Evolutionary conservation across 108 stramenopile genomes (phyloP), one percentile per base, ranked within the genome.

Genomic region (Hondaea fermentalgiana): DNA sequence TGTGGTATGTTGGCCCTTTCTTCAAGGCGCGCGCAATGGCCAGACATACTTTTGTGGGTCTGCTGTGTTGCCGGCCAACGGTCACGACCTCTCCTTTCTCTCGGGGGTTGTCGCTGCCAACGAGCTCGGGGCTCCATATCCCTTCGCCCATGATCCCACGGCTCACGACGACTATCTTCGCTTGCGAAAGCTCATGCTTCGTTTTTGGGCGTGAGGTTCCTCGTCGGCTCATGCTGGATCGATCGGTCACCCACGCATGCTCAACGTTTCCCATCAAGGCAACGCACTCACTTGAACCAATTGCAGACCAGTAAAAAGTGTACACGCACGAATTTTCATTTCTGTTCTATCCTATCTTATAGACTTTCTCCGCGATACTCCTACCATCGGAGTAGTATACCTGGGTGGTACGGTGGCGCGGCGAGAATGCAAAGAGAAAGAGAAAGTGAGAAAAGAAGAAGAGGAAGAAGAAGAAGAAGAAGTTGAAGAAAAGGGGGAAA

Each of bases 11-110:
- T 83, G 76, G 76, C 76, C 76, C 6, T 21, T 83, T n/a, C 76
- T 83, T 23, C 76, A 83, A 35, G 76, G 76, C 4, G 4, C 76
- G 76, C 45, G 76, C 45, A 12, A 53, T 6, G 76, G 51, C 51
- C 76, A 83, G n/a, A 83, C 76, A 6, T 83, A 83, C 23, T 83
- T 83, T 35, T 83, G 76, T 23, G 76, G 76, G 28, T 83, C 76
- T 2, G 76, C 76, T 35, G 51, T 83, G 19, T 23, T 83, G 28
- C 76, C 76, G 19, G 76, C 76, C 76, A 83, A 83, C 51, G 76
- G 76, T 1, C 76, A 28, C 5, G 76, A 83, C 76, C 76, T 83
- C 45, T 28, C 17, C n/a, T 83, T 83, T 28, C 45, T 53, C 76
- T 53, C 49, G 16, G 76, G 76, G 8, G 49, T 83, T 12, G 76